Conservation (phyloP, 2,329 filamentous ascomycete species). For the Aureobasidium vineae region DNA sequence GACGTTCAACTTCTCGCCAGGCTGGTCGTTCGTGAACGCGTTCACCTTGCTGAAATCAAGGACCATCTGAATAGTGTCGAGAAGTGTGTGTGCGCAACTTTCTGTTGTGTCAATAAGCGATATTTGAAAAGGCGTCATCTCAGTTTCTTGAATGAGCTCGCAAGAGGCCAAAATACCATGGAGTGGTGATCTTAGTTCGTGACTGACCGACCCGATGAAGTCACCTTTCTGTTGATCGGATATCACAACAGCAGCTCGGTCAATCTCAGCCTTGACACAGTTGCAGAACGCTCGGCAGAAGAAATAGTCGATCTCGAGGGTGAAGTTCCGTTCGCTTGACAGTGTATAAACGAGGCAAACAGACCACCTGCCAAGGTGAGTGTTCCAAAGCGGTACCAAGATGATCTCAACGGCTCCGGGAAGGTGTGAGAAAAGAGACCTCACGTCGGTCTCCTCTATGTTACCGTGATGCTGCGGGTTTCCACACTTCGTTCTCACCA, state of each 20-base stretch:
- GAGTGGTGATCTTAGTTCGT: constrained; percentile 49
- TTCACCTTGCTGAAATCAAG: constrained; percentile 45
- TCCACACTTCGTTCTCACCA: not conserved
- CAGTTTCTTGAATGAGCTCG: constrained; percentile 48
- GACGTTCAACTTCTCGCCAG: not conserved
- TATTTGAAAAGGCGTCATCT: constrained; percentile 39
- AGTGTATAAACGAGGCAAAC: constrained; percentile 45
- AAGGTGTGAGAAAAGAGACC: constrained; percentile 39
- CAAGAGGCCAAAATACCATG: constrained; percentile 48
- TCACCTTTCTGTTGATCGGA: constrained; percentile 50
- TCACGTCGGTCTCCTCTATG: constrained; percentile 28
- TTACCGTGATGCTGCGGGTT: not conserved
- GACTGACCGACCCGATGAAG: constrained; percentile 49
- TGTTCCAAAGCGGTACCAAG: constrained; percentile 53
- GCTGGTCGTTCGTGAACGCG: constrained; percentile 29
- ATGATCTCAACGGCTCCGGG: constrained; percentile 49
- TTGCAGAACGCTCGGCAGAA: constrained; percentile 41
- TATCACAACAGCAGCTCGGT: constrained; percentile 38
- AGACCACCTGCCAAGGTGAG: constrained; percentile 37
- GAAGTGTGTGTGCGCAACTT: constrained; percentile 47
- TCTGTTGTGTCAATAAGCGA: constrained; percentile 47
- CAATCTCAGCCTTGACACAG: constrained; percentile 42
- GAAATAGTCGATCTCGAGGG: constrained; percentile 41
- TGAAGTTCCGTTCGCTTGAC: constrained; percentile 42
- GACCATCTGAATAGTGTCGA: constrained; percentile 46